Percentiles rank a stretch among this genome's conserved stretches.
phyloP scores from a whole-genome alignment of 345 rosid genomes.

The Populus nigra region DNA sequence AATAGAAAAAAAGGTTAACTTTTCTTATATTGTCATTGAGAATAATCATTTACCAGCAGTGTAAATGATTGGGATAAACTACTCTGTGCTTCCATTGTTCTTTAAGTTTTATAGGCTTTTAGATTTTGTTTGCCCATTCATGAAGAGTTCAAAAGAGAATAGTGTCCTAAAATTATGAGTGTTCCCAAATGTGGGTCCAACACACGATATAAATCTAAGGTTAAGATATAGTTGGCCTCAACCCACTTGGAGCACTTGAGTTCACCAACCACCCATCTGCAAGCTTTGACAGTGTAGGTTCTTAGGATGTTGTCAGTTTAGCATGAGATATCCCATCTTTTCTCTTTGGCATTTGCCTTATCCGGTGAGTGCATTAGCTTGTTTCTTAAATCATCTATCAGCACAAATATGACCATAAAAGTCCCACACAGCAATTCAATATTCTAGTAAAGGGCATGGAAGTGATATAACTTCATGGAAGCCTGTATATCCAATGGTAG shows the following conservation, averaged over 20 bases:
- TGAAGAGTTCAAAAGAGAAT: neutral
- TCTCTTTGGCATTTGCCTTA: neutral
- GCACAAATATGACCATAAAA: neutral
- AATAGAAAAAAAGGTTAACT: neutral
- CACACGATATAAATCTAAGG: neutral
- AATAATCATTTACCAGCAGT: neutral
- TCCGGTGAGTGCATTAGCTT: neutral
- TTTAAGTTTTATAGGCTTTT: neutral
- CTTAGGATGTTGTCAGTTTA: neutral
- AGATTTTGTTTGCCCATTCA: neutral
- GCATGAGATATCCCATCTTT: neutral
- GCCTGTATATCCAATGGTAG: neutral
- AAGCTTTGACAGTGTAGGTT: neutral
- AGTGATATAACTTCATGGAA: neutral
- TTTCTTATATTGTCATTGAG: neutral
- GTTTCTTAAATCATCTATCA: neutral
- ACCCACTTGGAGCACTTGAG: neutral
- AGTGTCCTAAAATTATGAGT: neutral
- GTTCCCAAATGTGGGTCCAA: neutral
- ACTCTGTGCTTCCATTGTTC: neutral
- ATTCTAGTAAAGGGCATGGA: neutral
- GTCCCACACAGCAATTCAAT: neutral
- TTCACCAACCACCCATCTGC: neutral
- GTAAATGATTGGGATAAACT: neutral
- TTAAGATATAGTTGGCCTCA: neutral